Percentiles rank a stretch among this genome's conserved stretches.
These are phyloP conservation scores for Phytopythium sindhum DNA, from an alignment of 352 stramenopile species.

Conservation along the genomic window DNA sequence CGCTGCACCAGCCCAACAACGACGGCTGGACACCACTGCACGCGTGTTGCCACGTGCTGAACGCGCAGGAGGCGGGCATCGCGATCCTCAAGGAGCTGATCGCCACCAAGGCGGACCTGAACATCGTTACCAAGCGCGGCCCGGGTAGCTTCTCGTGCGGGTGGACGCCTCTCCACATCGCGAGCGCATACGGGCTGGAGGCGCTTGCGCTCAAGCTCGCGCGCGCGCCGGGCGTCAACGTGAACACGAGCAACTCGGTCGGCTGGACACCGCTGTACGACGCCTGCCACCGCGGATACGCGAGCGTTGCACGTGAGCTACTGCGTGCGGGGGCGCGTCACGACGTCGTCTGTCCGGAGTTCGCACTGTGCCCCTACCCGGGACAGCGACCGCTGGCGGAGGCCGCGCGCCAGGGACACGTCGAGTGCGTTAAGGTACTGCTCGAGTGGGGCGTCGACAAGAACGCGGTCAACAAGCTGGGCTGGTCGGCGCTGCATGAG, in stretches of 20 bases:
- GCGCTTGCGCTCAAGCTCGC: slow-evolving; percentile 72
- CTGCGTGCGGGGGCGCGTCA: slow-evolving; percentile 60
- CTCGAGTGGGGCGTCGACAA: slow-evolving; percentile 81
- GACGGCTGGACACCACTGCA: slow-evolving; percentile 82
- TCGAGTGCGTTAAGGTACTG: slow-evolving; percentile 61
- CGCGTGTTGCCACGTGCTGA: slow-evolving; percentile 69
- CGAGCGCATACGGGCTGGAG: slow-evolving; percentile 74
- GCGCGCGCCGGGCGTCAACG: slow-evolving; percentile 44
- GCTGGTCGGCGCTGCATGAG: slow-evolving; percentile 81
- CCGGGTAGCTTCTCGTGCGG: slow-evolving; percentile 74
- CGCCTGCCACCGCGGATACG: slow-evolving; percentile 70
- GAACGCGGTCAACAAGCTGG: slow-evolving; percentile 66
- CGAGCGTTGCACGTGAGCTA: slow-evolving; percentile 52
- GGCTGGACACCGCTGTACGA: slow-evolving; percentile 77
- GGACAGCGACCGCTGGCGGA: slow-evolving; percentile 64
- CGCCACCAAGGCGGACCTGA: slow-evolving; percentile 52
- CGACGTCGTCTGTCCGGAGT: slow-evolving; percentile 72
- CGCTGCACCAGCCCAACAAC: slow-evolving; percentile 64
- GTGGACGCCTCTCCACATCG: slow-evolving; percentile 78
- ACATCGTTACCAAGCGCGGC: slow-evolving; percentile 58
- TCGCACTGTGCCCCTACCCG: slow-evolving; percentile 72
- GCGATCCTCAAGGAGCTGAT: slow-evolving; percentile 68
- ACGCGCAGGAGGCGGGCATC: slow-evolving; percentile 66
- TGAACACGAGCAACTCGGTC: slow-evolving; percentile 71
- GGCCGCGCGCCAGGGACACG: slow-evolving; percentile 62